phyloP scores from a whole-genome alignment of 2,329 filamentous ascomycete genomes.

The Cladosporium oxysporum region DNA sequence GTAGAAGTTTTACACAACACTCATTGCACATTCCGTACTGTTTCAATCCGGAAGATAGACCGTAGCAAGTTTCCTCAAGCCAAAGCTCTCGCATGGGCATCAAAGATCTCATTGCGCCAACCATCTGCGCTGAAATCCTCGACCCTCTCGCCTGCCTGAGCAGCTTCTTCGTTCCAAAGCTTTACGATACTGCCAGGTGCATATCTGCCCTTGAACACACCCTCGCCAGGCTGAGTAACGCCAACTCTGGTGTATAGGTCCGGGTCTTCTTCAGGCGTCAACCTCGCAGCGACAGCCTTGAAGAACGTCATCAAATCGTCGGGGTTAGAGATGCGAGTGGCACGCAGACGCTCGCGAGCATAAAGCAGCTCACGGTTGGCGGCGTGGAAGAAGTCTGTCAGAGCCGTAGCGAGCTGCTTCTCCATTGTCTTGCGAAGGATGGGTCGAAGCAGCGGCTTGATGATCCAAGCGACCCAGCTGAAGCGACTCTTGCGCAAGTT shows the following conservation, averaged over 20 bases:
- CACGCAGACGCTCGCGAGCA: conserved; percentile 81
- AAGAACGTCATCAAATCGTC: conserved; percentile 79
- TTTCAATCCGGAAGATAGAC: neutral
- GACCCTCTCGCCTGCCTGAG: conserved; percentile 68
- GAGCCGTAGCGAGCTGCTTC: conserved; percentile 70
- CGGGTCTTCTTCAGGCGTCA: conserved; percentile 71
- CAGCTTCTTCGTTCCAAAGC: conserved; percentile 82
- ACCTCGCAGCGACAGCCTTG: conserved; percentile 74
- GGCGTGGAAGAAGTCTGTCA: conserved; percentile 68
- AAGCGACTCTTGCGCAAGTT: conserved; percentile 73
- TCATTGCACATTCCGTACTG: neutral
- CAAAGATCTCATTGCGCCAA: conserved; percentile 87
- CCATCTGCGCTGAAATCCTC: conserved; percentile 71
- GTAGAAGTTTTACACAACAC: neutral
- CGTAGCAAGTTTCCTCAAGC: conserved; percentile 7
- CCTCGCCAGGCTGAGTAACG: conserved; percentile 60
- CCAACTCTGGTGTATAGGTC: conserved; percentile 76
- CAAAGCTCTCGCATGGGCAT: conserved; percentile 39
- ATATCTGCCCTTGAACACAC: conserved; percentile 80
- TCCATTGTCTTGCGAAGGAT: conserved; percentile 79
- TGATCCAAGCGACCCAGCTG: conserved; percentile 74
- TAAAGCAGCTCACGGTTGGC: conserved; percentile 85
- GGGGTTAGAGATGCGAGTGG: conserved; percentile 79
- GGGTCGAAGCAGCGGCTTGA: conserved; percentile 81
- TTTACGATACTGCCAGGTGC: conserved; percentile 86